Evolutionary conservation across 495 filamentous ascomycete species (phyloP).

Genomic region (Trichoderma erinaceum): DNA sequence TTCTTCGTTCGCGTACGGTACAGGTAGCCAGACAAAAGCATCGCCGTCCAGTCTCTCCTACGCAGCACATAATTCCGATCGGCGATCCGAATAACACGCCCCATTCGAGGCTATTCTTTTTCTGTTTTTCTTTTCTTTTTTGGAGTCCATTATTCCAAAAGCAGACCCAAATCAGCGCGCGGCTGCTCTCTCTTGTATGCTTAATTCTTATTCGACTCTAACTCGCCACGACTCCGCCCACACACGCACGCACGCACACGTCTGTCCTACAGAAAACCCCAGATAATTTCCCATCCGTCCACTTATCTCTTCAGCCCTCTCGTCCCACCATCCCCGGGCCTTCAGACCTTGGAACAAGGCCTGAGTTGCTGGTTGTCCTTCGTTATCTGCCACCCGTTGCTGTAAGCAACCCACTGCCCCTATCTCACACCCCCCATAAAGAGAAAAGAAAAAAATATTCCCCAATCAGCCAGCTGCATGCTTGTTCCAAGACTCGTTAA

Average conservation of each 20-base stretch:
- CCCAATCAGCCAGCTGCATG: neutral
- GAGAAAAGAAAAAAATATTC: too few species aligned
- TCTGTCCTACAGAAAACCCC: slow-evolving; percentile 12
- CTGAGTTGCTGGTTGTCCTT: neutral
- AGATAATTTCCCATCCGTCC: slow-evolving; percentile 10
- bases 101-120: neutral
- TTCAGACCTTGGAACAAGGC: neutral
- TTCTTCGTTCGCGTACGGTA: neutral
- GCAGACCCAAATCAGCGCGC: neutral
- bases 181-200: neutral
- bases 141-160: slow-evolving; percentile 7
- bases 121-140: neutral
- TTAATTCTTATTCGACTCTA: slow-evolving; percentile 4
- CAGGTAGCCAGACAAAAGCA: neutral
- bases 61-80: slow-evolving; percentile 9
- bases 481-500: neutral
- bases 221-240: neutral
- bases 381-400: slow-evolving; percentile 10
- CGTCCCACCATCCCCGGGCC: slow-evolving; percentile 12
- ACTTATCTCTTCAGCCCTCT: slow-evolving; percentile 7
- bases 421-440: neutral
- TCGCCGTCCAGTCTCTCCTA: slow-evolving; percentile 1
- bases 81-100: slow-evolving; percentile 1
- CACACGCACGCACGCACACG: neutral
- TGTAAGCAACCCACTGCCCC: slow-evolving; percentile 9